Conservation (phyloP, 208 protist genomes). For the Crithidia bombi region DNA sequence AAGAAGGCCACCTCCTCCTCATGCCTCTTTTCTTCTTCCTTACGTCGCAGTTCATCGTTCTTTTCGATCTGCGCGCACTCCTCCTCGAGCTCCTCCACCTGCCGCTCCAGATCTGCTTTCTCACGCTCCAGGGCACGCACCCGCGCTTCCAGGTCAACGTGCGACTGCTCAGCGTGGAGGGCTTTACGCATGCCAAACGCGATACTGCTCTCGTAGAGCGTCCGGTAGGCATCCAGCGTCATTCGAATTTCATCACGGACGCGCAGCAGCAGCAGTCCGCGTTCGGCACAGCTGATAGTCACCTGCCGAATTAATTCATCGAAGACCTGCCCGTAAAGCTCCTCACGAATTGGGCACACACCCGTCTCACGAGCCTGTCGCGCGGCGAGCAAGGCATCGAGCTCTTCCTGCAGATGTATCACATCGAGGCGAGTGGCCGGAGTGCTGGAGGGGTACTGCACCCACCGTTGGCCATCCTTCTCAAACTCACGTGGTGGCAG, state of each 20-base stretch:
- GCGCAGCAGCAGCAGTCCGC: conserved; percentile 97
- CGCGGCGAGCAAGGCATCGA: conserved; percentile 94
- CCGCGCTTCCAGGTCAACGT: conserved; percentile 94
- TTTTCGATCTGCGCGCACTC: conserved; percentile 88
- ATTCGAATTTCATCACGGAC: conserved; percentile 97
- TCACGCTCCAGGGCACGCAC: conserved; percentile 94
- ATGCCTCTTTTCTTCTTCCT: conserved; percentile 95
- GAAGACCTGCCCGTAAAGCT: conserved; percentile 98
- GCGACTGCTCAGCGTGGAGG: conserved; percentile 96
- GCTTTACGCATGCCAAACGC: conserved; percentile 98
- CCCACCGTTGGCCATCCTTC: conserved; percentile 80
- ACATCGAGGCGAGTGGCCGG: conserved; percentile 91
- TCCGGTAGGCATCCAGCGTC: conserved; percentile 86
- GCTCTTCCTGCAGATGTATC: conserved; percentile 93
- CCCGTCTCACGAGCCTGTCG: conserved; percentile 97
- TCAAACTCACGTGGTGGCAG: conserved; percentile 91
- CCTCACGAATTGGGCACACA: conserved; percentile 98
- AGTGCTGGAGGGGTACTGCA: conserved; percentile 90
- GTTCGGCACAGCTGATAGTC: conserved; percentile 98
- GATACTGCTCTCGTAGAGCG: conserved; percentile 84
- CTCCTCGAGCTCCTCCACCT: conserved; percentile 80
- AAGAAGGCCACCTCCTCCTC: conserved; percentile 97
- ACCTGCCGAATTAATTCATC: conserved; percentile 98
- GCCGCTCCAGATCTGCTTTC: conserved; percentile 93
- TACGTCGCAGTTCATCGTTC: conserved; percentile 90